Percentiles rank a stretch among this genome's conserved stretches.
These are phyloP conservation scores for Singerocomus rubriflavus DNA, from an alignment of 1,284 basidiomycete genomes.

Conservation along the genomic window DNA sequence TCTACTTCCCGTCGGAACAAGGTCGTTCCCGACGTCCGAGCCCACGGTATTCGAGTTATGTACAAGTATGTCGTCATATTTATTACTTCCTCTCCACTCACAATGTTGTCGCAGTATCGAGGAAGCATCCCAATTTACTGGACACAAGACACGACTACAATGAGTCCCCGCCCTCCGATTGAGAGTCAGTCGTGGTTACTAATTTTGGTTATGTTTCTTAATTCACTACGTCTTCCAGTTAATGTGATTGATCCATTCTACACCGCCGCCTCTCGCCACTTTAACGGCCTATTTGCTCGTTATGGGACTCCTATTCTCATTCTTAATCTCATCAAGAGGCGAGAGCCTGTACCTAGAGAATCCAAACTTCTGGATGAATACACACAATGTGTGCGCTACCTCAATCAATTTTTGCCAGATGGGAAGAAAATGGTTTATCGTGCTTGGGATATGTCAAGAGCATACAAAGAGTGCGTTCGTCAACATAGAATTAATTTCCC, in stretches of 20 bases:
- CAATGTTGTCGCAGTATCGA: constrained; percentile 59
- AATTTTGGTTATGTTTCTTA: neutral
- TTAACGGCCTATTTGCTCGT: constrained; percentile 86
- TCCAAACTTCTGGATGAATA: constrained; percentile 93
- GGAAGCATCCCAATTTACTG: constrained; percentile 96
- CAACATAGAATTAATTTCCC: neutral
- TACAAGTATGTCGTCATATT: constrained; percentile 54
- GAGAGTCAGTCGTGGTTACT: constrained; percentile 63
- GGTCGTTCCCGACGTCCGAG: constrained; percentile 52
- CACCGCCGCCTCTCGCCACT: constrained; percentile 89
- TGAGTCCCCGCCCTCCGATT: constrained; percentile 92
- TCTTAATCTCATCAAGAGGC: constrained; percentile 93
- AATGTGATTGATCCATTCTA: constrained; percentile 96
- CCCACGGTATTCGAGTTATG: constrained; percentile 92
- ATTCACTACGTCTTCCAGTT: constrained; percentile 47
- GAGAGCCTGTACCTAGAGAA: constrained; percentile 82
- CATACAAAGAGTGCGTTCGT: constrained; percentile 76
- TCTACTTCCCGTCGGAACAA: constrained; percentile 61
- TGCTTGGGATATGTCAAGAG: constrained; percentile 95
- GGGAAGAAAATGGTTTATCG: constrained; percentile 89
- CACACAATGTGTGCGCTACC: constrained; percentile 86
- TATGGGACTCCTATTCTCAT: constrained; percentile 93
- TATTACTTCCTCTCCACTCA: neutral
- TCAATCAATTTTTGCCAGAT: constrained; percentile 92
- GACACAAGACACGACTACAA: constrained; percentile 91